Percentiles rank a stretch among this genome's conserved stretches.
These are phyloP conservation scores for Canna indica DNA, from an alignment of 176 grass and related monocot species.

Conservation along the genomic window DNA sequence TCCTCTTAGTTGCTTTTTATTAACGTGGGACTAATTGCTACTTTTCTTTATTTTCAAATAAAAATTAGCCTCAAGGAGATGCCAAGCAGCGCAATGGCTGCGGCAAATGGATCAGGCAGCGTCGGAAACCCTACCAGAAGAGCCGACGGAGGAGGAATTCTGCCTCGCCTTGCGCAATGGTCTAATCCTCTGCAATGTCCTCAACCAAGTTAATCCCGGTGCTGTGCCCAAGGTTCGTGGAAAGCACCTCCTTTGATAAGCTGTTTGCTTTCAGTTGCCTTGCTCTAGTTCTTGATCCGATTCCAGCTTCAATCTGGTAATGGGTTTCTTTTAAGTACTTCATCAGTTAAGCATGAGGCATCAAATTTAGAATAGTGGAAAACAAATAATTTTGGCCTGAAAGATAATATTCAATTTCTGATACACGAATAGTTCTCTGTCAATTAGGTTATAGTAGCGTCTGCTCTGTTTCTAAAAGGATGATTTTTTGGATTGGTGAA, in stretches of 20 bases:
- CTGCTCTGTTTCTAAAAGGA: neutral
- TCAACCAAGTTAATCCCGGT: slow-evolving; percentile 71
- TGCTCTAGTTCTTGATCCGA: neutral
- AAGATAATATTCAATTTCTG: too few species aligned
- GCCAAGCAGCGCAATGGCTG: slow-evolving; percentile 65
- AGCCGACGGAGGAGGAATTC: slow-evolving; percentile 58
- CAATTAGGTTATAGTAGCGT: neutral
- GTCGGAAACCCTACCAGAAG: slow-evolving; percentile 34
- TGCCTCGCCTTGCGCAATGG: slow-evolving; percentile 55
- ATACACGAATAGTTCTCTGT: too few species aligned
- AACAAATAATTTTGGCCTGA: neutral
- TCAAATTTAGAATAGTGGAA: neutral
- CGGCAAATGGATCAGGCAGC: slow-evolving; percentile 44
- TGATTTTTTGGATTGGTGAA: slow-evolving; percentile 1
- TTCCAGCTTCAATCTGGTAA: neutral
- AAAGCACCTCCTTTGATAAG: neutral
- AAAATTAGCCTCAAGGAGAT: slow-evolving; percentile 44
- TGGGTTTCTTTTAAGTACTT: neutral
- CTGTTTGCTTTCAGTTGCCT: neutral
- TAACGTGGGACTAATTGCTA: neutral
- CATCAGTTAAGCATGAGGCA: neutral
- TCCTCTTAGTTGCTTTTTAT: neutral
- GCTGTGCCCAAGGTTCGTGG: slow-evolving; percentile 50
- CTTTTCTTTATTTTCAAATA: slow-evolving; percentile 8
- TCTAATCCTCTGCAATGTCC: slow-evolving; percentile 66